Conservation (phyloP, 495 filamentous ascomycete genomes). For the Pyrenula aspistea region DNA sequence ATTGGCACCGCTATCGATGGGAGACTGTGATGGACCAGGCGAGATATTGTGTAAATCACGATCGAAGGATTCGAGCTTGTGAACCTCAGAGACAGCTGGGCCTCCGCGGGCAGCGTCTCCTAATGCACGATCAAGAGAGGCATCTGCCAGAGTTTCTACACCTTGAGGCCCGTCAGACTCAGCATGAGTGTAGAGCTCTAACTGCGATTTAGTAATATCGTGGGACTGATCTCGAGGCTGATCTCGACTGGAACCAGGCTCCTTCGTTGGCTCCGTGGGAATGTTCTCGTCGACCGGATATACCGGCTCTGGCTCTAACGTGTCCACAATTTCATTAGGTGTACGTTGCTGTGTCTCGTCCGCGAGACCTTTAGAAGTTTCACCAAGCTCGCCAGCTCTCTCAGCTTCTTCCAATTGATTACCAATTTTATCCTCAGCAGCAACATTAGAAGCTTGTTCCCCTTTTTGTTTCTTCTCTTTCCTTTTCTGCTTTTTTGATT, state of each 20-base stretch:
- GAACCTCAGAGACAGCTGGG: too few relatives aligned
- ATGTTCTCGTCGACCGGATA: too few relatives aligned
- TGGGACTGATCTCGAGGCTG: too few relatives aligned
- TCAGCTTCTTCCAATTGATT: neutral
- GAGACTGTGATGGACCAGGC: neutral
- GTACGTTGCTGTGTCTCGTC: slow-evolving; percentile 13
- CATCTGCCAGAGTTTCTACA: too few relatives aligned
- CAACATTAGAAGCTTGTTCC: neutral
- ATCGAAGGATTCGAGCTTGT: too few relatives aligned
- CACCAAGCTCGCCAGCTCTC: neutral
- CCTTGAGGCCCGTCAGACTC: too few relatives aligned
- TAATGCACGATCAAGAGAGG: too few relatives aligned
- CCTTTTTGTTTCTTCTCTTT: neutral
- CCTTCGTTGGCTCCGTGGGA: too few relatives aligned
- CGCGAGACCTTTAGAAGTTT: neutral
- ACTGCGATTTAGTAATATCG: too few relatives aligned
- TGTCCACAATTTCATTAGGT: slow-evolving; percentile 10
- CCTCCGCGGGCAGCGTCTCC: too few relatives aligned
- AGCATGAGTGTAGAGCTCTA: too few relatives aligned
- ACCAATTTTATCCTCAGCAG: neutral
- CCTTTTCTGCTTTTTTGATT: slow-evolving; percentile 17
- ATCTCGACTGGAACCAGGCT: too few relatives aligned
- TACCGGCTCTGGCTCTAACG: slow-evolving; percentile 1
- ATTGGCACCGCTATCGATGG: neutral
- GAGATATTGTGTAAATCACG: neutral